Percentiles rank a stretch among this genome's conserved stretches.
phyloP scores from a whole-genome alignment of 805 yeast species.

The Saturnispora halmiae region DNA sequence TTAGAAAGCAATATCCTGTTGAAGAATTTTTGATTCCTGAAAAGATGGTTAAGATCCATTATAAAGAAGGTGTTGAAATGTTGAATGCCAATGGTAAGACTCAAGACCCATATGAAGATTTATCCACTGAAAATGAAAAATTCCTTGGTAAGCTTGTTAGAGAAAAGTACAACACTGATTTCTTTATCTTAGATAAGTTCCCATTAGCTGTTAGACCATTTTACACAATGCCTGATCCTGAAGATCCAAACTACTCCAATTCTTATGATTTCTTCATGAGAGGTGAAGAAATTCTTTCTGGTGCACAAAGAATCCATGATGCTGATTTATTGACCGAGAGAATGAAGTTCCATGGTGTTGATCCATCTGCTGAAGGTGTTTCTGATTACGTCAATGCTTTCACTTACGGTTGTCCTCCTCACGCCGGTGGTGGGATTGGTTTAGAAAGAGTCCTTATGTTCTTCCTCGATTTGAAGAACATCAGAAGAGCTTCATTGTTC shows the following conservation, averaged over 20 bases:
- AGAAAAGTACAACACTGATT: slow-evolving; percentile 94
- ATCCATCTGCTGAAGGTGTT: slow-evolving; percentile 73
- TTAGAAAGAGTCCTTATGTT: slow-evolving; percentile 98
- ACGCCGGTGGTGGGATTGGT: slow-evolving; percentile 99
- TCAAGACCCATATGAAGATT: slow-evolving; percentile 81
- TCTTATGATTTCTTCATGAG: slow-evolving; percentile 99
- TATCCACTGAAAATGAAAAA: slow-evolving; percentile 91
- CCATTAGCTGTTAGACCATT: slow-evolving; percentile 95
- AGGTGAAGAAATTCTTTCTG: slow-evolving; percentile 98
- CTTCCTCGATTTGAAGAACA: slow-evolving; percentile 92
- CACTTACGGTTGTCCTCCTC: slow-evolving; percentile 94
- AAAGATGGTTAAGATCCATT: slow-evolving; percentile 83
- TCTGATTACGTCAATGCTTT: slow-evolving; percentile 90
- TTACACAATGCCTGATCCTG: slow-evolving; percentile 98
- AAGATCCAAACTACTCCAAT: slow-evolving; percentile 87
- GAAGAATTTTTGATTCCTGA: slow-evolving; percentile 94
- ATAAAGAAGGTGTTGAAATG: slow-evolving; percentile 84
- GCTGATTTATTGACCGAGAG: slow-evolving; percentile 73
- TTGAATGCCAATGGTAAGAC: slow-evolving; percentile 81
- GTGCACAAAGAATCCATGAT: slow-evolving; percentile 99
- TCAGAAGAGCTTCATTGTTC: slow-evolving; percentile 96
- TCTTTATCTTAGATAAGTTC: slow-evolving; percentile 96
- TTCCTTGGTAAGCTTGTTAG: slow-evolving; percentile 83
- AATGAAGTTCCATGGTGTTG: slow-evolving; percentile 74
- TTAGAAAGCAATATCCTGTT: slow-evolving; percentile 91